Base-by-base conservation (phyloP, 768 basidiomycete genomes). In the Paxillus ammoniavirescens region DNA sequence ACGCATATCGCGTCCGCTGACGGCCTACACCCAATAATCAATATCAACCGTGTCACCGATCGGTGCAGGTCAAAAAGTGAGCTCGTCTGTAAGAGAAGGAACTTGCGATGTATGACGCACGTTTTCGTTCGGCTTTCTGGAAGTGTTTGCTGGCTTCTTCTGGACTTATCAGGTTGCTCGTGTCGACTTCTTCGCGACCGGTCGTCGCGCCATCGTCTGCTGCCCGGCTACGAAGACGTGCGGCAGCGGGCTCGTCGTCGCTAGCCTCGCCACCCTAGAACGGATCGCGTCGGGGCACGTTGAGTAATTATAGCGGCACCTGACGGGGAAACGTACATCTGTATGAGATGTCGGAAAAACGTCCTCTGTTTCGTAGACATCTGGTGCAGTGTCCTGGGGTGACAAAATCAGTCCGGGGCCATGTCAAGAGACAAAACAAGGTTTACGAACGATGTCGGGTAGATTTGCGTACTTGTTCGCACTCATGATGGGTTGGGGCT, bases 331-430 rank as follows among this genome's bases (percentile, higher is more conserved):
- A 72, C 81, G 53, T 66, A 87, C 88, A 57, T 77, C 76, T 18
- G 72, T 70, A 46, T 79, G 75, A 28, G 79, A 66, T 14, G 77
- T 68, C 13, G 80, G 84, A 63, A 85, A 79, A 14, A 82, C 76
- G 60, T 96, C 93, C 43, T 91, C 88, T 0, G 93, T 96, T 67
- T 96, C 93, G 65, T 96, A 96, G 42, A 96, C 82, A 68, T 96
- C 93, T 38, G 82, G 92, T 2, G 91, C 92, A 12, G 89, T 91
- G 72, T 94, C 93, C 93, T 96, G 63, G 31, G 50, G 9, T 21
- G 52, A 42, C 42, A 8, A 41, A 35, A 50, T 62, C 54, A 54
- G 50, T 36, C 10, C 15, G 14, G 26, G 18, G 7, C 26, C 18
- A 13, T 21, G 6, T 6, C 31, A 3, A 26, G 33, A 18, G 15